phyloP scores from a whole-genome alignment of 345 rosid species.

The Rhizophora mangle region DNA sequence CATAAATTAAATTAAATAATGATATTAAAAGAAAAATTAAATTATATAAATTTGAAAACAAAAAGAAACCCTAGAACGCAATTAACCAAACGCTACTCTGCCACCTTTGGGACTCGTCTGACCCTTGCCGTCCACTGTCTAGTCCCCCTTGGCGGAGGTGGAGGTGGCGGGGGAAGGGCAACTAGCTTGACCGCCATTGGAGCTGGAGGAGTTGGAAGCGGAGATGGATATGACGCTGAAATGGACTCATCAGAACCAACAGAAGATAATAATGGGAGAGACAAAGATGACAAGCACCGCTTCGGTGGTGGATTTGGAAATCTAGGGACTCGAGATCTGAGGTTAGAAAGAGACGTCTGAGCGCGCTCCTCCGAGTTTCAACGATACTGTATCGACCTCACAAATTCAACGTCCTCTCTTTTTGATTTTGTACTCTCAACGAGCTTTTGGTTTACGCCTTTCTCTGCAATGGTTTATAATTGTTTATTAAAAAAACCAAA shows the following conservation, averaged over 20 bases:
- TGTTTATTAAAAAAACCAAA: no score
- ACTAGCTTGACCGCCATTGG: constrained; percentile 11
- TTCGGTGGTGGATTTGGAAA: constrained; percentile 91
- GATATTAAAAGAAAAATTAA: no score
- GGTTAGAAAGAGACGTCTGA: constrained; percentile 45
- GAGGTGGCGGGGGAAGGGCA: constrained; percentile 79
- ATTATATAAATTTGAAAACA: no score
- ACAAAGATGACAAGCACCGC: constrained; percentile 33
- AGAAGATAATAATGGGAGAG: constrained; percentile 16
- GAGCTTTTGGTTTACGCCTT: background rate
- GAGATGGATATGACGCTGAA: background rate
- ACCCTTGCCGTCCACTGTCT: constrained; percentile 53
- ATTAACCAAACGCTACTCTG: constrained; percentile 37
- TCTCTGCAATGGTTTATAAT: no score
- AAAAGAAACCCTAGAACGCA: no score
- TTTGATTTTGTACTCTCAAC: constrained; percentile 28
- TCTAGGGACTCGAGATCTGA: constrained; percentile 73
- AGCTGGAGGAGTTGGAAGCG: constrained; percentile 22
- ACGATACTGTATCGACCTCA: constrained; percentile 47
- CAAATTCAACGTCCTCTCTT: constrained; percentile 39
- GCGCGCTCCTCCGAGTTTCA: constrained; percentile 66
- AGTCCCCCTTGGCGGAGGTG: constrained; percentile 50
- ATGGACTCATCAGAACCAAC: constrained; percentile 12
- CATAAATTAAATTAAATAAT: no score
- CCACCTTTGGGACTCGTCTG: constrained; percentile 87